Percentiles rank a stretch among this genome's conserved stretches.
Evolutionary conservation across 257 asterid genomes (phyloP).

Genomic region (Fraxinus americana): DNA sequence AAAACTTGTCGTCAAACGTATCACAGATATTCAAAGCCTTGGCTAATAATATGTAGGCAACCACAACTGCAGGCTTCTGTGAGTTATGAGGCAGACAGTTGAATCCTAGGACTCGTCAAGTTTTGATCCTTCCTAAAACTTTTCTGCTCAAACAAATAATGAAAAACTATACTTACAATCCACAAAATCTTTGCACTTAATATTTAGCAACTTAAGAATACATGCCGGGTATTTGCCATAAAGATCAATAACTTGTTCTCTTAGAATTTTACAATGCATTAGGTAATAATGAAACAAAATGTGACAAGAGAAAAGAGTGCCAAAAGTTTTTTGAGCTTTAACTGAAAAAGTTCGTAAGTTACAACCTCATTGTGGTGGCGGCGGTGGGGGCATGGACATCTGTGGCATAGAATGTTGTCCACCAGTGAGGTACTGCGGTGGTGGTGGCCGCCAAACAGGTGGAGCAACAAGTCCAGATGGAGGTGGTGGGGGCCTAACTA

Average conservation of each 20-base stretch:
- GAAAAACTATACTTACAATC: not conserved
- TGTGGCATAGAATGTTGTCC: constrained; percentile 52
- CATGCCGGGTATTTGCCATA: not conserved
- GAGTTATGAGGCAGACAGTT: not conserved
- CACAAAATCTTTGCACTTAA: not conserved
- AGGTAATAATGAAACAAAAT: not conserved
- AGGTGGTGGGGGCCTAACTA: constrained; percentile 74
- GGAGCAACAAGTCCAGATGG: constrained; percentile 69
- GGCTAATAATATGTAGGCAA: too few relatives aligned
- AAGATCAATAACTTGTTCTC: not conserved
- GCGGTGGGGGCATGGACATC: constrained; percentile 66
- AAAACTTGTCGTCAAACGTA: too few relatives aligned
- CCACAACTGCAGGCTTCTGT: too few relatives aligned
- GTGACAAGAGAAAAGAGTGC: not conserved
- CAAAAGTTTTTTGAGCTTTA: not conserved
- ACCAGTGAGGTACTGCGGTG: constrained; percentile 70
- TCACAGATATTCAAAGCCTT: too few relatives aligned
- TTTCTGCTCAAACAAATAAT: not conserved
- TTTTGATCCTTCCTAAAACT: not conserved
- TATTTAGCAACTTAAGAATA: not conserved
- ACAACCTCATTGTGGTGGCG: constrained; percentile 39
- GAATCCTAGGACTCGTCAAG: not conserved
- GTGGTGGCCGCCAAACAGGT: constrained; percentile 76
- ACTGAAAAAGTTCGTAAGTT: not conserved
- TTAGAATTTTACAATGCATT: not conserved